Evolutionary conservation across 768 basidiomycete genomes (phyloP).

Genomic region (Tylopilus sp.): DNA sequence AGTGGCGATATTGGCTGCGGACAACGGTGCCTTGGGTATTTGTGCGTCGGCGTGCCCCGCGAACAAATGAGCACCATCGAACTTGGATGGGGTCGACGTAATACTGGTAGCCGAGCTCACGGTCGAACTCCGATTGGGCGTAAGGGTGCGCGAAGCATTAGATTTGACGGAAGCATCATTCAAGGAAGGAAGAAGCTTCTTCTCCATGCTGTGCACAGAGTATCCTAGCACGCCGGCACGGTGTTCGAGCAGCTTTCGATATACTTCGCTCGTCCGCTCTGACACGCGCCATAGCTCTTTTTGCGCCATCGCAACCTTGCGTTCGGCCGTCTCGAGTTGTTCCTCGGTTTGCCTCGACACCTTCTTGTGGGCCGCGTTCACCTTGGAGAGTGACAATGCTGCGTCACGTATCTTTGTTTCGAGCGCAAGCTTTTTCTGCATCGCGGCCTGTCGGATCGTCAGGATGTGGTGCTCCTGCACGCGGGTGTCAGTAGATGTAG

Average conservation of each 20-base stretch:
- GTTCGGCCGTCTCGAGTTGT: constrained; percentile 70
- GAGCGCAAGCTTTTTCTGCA: constrained; percentile 69
- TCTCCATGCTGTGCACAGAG: constrained; percentile 66
- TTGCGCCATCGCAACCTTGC: constrained; percentile 67
- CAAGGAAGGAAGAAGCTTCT: constrained; percentile 35
- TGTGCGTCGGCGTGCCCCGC: constrained; percentile 75
- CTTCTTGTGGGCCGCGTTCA: constrained; percentile 55
- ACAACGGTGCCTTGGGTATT: constrained; percentile 43
- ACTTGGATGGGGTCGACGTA: constrained; percentile 50
- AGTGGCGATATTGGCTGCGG: constrained; percentile 42
- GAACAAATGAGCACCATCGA: constrained; percentile 83
- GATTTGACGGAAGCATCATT: constrained; percentile 31
- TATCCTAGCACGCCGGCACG: constrained; percentile 77
- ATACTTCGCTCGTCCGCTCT: constrained; percentile 59
- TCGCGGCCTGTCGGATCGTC: constrained; percentile 58
- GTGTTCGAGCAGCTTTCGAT: constrained; percentile 70
- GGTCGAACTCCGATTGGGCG: constrained; percentile 47
- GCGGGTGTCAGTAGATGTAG: background rate
- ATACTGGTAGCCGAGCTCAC: constrained; percentile 48
- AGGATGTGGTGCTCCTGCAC: constrained; percentile 72
- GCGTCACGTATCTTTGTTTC: constrained; percentile 91
- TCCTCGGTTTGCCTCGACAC: constrained; percentile 63
- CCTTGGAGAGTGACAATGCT: constrained; percentile 66
- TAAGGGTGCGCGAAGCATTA: constrained; percentile 50
- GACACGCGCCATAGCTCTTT: constrained; percentile 68